phyloP scores from a whole-genome alignment of 1,284 basidiomycete genomes.

The Sanghuangporus weigelae region DNA sequence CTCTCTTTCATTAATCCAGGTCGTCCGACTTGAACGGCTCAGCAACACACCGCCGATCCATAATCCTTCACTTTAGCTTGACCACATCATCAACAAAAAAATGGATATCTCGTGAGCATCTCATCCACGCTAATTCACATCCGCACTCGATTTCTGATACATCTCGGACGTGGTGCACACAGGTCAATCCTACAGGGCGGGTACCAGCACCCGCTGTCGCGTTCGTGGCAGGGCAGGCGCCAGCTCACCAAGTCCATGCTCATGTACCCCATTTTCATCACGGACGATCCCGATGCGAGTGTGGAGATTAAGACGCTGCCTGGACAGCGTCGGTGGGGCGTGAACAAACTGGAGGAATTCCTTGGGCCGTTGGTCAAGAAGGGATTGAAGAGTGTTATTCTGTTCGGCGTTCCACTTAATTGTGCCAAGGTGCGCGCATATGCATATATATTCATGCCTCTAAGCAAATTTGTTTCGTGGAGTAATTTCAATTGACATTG shows the following conservation, averaged over 20 bases:
- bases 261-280: conserved; percentile 97
- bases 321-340: conserved; percentile 89
- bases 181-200: conserved; percentile 88
- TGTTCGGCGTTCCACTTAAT: conserved; percentile 92
- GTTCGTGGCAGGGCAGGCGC: conserved; percentile 77
- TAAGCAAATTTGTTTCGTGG: not conserved
- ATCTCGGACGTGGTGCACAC: not conserved
- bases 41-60: not conserved
- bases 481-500: not conserved
- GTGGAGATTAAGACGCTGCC: conserved; percentile 76
- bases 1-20: not conserved
- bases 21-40: not conserved
- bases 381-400: conserved; percentile 87
- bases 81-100: not conserved
- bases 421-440: conserved; percentile 66
- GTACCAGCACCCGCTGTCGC: conserved; percentile 84
- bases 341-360: conserved; percentile 89
- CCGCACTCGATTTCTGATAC: too few relatives aligned
- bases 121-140: not conserved
- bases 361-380: conserved; percentile 85
- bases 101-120: conserved; percentile 6
- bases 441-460: not conserved
- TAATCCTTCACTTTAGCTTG: not conserved
- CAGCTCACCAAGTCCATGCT: conserved; percentile 86
- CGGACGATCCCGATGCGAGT: conserved; percentile 83